These are phyloP conservation scores for Sonneratia caseolaris DNA, from an alignment of 345 rosid species.

Conservation along the genomic window DNA sequence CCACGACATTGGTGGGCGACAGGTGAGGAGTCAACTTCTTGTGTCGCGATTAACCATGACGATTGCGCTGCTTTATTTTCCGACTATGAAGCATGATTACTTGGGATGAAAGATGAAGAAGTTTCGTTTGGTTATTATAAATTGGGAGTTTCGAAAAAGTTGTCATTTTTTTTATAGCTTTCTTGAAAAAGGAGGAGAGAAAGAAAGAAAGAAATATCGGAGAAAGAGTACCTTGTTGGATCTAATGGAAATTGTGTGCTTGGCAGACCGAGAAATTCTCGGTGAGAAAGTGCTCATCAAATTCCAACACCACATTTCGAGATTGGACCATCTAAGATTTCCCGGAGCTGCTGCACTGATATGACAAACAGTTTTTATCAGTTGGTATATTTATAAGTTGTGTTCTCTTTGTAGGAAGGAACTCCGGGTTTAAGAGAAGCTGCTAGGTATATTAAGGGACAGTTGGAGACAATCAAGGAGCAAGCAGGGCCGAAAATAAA, in stretches of 20 bases:
- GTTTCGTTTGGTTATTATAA: background rate
- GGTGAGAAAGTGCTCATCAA: too few relatives aligned
- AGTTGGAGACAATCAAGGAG: conserved; percentile 55
- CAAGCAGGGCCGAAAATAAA: conserved; percentile 70
- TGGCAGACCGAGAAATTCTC: too few relatives aligned
- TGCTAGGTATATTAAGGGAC: conserved; percentile 59
- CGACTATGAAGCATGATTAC: background rate
- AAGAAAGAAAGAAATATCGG: background rate
- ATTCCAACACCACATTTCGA: too few relatives aligned
- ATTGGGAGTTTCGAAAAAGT: background rate
- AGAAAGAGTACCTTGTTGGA: background rate
- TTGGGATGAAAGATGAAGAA: background rate
- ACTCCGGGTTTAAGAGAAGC: conserved; percentile 78
- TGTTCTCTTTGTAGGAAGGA: conserved; percentile 57
- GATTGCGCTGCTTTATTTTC: too few relatives aligned
- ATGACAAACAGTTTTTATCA: background rate
- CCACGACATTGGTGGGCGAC: conserved; percentile 71
- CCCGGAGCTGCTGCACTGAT: background rate
- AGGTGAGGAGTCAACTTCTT: conserved; percentile 40
- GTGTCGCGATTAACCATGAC: background rate
- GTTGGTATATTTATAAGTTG: background rate
- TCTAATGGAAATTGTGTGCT: background rate
- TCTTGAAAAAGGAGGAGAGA: too few relatives aligned
- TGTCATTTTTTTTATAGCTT: background rate
- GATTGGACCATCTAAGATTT: too few relatives aligned